Evolutionary conservation across 352 stramenopile genomes (phyloP).

Genomic region (Globisporangium lucens): DNA sequence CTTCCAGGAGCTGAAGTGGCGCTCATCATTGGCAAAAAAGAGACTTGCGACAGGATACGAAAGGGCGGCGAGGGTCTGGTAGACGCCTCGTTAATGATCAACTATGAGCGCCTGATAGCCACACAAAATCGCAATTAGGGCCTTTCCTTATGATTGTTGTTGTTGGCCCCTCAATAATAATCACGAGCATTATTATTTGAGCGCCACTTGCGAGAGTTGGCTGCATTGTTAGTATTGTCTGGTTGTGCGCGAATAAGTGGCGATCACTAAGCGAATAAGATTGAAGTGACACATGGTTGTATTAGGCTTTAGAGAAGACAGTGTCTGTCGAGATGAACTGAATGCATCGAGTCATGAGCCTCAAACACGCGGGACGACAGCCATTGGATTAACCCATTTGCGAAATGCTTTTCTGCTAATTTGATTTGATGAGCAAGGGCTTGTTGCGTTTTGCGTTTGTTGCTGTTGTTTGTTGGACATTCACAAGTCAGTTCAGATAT

Average conservation of each 20-base stretch:
- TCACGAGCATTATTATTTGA: background rate
- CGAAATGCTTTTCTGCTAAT: too few species aligned
- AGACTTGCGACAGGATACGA: constrained; percentile 8
- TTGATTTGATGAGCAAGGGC: background rate
- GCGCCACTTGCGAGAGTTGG: background rate
- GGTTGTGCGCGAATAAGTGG: background rate
- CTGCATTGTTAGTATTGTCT: background rate
- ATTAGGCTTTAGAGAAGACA: background rate
- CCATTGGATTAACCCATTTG: background rate
- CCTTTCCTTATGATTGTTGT: background rate
- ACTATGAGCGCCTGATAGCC: background rate
- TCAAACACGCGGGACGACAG: background rate
- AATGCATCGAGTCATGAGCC: background rate
- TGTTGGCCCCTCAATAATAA: background rate
- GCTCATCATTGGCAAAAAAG: background rate
- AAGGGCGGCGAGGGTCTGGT: constrained; percentile 1
- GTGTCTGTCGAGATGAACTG: background rate
- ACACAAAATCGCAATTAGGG: background rate
- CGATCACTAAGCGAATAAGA: background rate
- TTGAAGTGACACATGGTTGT: background rate
- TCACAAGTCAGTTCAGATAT: background rate
- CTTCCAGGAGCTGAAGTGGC: background rate
- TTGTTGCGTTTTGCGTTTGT: too few species aligned
- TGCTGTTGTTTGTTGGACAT: background rate
- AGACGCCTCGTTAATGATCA: background rate